Evolutionary conservation across 495 filamentous ascomycete genomes (phyloP), one percentile per base, ranked within the genome.

Genomic region (Pyronema domesticum): DNA sequence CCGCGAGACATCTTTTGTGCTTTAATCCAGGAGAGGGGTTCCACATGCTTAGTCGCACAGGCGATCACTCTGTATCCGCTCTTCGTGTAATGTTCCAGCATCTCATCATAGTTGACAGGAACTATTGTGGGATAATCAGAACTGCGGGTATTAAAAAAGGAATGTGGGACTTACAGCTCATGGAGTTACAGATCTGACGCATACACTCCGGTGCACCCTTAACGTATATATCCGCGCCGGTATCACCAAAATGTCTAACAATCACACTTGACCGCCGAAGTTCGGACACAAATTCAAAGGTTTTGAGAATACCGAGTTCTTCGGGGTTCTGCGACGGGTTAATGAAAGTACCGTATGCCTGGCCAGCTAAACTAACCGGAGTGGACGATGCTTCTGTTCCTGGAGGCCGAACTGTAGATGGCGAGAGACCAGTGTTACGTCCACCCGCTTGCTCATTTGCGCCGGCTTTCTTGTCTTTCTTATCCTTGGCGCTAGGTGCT

Each of bases 181-280:
- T 82, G 2, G 84, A 74, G 30, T 72, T 71, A 68, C 93, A 99
- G 51, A 99, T 95, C 6, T 88, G 85, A 58, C 79, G 82, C 78
- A 99, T 89, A 65, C 85, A 91, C 68, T 99, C 93, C 6, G 93
- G 93, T 0, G 93, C 89, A 35, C 93, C 93, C 68, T 99, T 99
- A 45, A 99, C 88, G 68, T 86, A 96, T 40, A 95, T 73, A 59
- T 83, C 81, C 40, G 77, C 89, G 50, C 82, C 82, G 39, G 74
- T 74, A 45, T 83, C 79, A 3, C 88, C 85, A 68, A 88, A 94
- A 52, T 83, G 81, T 37, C 86, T 76, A 11, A 95, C 89, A 54
- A 96, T 75, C 40, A 95, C 91, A 68, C 93, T 96, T 23, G 93
- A 83, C 59, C 93, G 77, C 43, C 93, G 82, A 43, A 99, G 73